Evolutionary conservation across 2,329 filamentous ascomycete genomes (phyloP).

Genomic region (Thielaviopsis euricoi): DNA sequence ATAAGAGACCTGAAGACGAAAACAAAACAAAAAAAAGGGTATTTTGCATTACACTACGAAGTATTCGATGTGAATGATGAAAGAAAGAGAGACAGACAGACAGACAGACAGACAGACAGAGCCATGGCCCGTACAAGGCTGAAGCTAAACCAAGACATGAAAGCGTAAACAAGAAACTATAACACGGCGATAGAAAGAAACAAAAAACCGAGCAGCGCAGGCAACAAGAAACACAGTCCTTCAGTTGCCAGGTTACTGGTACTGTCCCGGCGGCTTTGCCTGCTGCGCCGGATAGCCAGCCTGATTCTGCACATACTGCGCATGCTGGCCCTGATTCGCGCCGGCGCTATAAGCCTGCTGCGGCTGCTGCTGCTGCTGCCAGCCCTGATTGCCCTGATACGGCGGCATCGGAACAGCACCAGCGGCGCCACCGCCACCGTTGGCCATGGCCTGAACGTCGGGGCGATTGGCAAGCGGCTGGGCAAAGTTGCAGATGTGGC

Average conservation of each 20-base stretch:
- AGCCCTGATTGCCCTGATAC: conserved; percentile 18
- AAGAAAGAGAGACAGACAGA: neutral
- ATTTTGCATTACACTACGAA: neutral
- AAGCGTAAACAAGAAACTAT: neutral
- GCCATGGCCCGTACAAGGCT: neutral
- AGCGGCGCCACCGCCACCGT: conserved; percentile 23
- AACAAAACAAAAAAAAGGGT: neutral
- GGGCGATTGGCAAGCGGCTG: conserved; percentile 45
- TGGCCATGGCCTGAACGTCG: conserved; percentile 38
- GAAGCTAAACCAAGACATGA: neutral
- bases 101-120: neutral
- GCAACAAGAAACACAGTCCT: neutral
- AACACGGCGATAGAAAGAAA: neutral
- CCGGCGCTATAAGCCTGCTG: conserved; percentile 12
- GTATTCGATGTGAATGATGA: neutral
- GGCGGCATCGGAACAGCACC: conserved; percentile 11
- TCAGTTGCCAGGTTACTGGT: no score
- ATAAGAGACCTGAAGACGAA: neutral
- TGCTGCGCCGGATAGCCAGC: neutral
- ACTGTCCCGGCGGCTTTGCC: neutral
- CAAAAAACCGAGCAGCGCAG: neutral
- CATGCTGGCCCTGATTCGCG: conserved; percentile 11
- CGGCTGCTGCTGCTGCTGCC: conserved; percentile 15
- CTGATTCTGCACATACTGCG: conserved; percentile 12
- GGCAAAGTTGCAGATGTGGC: conserved; percentile 60